These are phyloP conservation scores for Dalechampia spathulata DNA, from an alignment of 441 rosid species.

Conservation along the genomic window DNA sequence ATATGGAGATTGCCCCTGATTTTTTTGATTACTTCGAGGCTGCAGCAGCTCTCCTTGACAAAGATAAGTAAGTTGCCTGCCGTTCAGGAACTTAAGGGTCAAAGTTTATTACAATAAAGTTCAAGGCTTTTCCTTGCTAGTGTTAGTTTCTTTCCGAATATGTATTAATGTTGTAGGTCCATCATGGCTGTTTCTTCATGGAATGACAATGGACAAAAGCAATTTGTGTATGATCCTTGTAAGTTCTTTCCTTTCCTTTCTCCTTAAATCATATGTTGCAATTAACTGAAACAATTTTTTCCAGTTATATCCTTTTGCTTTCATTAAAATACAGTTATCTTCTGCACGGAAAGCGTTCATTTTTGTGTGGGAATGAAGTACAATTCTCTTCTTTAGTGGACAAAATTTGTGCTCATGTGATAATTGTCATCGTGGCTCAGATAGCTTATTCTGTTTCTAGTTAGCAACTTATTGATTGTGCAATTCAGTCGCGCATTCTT, in stretches of 20 bases:
- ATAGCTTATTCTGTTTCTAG: too few species aligned
- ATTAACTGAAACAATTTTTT: not conserved
- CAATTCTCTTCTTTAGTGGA: too few species aligned
- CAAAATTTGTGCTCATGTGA: too few species aligned
- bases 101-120: constrained; percentile 9
- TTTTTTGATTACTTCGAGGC: constrained; percentile 97
- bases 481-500: too few species aligned
- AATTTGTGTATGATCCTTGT: constrained; percentile 91
- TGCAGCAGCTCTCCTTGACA: constrained; percentile 76
- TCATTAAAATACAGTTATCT: not conserved
- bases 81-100: constrained; percentile 8
- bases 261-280: not conserved
- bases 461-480: too few species aligned
- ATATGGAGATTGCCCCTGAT: constrained; percentile 94
- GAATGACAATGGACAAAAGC: constrained; percentile 99
- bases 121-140: constrained; percentile 7
- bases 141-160: constrained; percentile 9
- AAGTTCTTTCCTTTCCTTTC: constrained; percentile 25
- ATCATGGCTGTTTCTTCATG: constrained; percentile 98
- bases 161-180: constrained; percentile 44
- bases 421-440: too few species aligned
- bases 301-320: not conserved
- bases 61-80: constrained; percentile 59
- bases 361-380: not conserved
- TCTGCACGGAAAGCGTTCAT: not conserved